Evolutionary conservation across 345 rosid genomes (phyloP).

Genomic region (Dovyalis caffra): DNA sequence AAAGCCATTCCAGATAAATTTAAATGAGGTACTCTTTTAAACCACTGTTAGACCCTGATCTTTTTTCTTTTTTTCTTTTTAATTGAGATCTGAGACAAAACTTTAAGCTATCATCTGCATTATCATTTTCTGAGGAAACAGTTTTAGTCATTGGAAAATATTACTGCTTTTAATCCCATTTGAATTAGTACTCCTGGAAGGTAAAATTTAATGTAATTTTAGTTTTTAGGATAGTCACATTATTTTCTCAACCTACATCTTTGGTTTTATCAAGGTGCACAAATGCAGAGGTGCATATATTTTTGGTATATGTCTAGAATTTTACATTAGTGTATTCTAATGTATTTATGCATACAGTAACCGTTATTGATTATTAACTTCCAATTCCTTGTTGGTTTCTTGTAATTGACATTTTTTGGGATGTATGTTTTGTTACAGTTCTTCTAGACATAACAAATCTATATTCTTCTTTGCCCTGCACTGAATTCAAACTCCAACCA

Average conservation of each 20-base stretch:
- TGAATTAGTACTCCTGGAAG: too few relatives aligned
- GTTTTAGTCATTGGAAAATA: too few relatives aligned
- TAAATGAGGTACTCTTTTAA: slow-evolving; percentile 55
- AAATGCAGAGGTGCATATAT: background rate
- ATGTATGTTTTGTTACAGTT: background rate
- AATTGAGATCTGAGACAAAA: background rate
- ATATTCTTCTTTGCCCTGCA: background rate
- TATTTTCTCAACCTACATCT: too few relatives aligned
- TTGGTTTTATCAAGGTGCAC: background rate
- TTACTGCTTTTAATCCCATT: too few relatives aligned
- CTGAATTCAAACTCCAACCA: background rate
- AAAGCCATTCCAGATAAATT: slow-evolving; percentile 71
- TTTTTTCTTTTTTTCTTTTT: background rate
- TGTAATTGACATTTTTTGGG: background rate
- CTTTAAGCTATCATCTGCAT: too few relatives aligned
- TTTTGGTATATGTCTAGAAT: background rate
- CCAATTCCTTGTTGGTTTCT: background rate
- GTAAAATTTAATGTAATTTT: too few relatives aligned
- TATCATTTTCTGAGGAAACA: too few relatives aligned
- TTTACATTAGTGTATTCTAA: background rate
- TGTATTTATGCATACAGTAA: too few relatives aligned
- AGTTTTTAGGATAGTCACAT: too few relatives aligned
- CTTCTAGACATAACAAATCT: background rate
- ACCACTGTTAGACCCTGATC: background rate
- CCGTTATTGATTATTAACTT: too few relatives aligned